These are phyloP conservation scores for Hymenoscyphus repandus DNA, from an alignment of 2,329 filamentous ascomycete genomes.

Conservation along the genomic window DNA sequence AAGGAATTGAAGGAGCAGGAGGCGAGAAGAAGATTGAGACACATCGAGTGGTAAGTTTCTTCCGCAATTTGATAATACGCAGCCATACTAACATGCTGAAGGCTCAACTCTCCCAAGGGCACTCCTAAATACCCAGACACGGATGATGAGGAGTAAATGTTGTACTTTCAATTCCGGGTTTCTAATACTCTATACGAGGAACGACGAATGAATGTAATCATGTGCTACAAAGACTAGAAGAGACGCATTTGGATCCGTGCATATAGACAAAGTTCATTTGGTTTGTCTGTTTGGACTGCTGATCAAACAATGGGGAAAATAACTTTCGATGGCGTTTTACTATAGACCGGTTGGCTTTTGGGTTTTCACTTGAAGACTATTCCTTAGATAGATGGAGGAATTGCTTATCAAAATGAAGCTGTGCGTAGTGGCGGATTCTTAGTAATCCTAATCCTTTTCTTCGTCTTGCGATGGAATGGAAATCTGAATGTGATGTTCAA, in stretches of 20 bases:
- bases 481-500: too few relatives aligned
- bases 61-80: conserved; percentile 50
- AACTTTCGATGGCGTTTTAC: too few relatives aligned
- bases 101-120: conserved; percentile 32
- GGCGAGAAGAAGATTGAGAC: conserved; percentile 76
- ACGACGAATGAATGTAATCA: conserved; percentile 13
- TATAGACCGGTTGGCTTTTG: too few relatives aligned
- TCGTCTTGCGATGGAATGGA: too few relatives aligned
- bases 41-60: conserved; percentile 60
- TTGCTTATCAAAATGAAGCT: too few relatives aligned
- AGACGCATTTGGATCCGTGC: conserved; percentile 15
- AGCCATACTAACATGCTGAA: conserved; percentile 6
- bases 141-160: conserved; percentile 27
- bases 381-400: too few relatives aligned
- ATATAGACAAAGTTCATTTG: too few relatives aligned
- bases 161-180: not conserved
- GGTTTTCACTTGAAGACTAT: too few relatives aligned
- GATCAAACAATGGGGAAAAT: too few relatives aligned
- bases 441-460: too few relatives aligned
- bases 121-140: conserved; percentile 30
- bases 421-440: too few relatives aligned
- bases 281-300: too few relatives aligned
- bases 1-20: conserved; percentile 94
- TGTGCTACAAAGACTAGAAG: conserved; percentile 12
- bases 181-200: not conserved